Evolutionary conservation across 805 yeast genomes (phyloP).

Genomic region (Saturnispora saitoi): DNA sequence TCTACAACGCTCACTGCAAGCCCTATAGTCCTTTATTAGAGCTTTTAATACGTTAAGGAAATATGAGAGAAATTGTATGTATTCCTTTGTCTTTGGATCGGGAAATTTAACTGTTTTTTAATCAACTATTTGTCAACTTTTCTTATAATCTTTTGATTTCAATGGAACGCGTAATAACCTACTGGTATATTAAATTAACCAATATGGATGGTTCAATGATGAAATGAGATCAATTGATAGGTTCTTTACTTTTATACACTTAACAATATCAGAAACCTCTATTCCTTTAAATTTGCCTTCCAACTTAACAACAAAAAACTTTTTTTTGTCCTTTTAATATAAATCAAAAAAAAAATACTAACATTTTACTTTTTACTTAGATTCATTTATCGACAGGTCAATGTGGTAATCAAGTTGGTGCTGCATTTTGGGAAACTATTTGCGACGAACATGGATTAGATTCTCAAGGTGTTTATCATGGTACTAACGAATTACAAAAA

Average conservation of each 20-base stretch:
- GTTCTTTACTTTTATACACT: too few species aligned
- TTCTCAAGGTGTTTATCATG: conserved; percentile 64
- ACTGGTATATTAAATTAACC: background rate
- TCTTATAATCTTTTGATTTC: background rate
- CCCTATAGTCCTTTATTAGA: background rate
- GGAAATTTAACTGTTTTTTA: background rate
- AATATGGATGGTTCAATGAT: background rate
- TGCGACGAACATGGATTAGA: conserved; percentile 85
- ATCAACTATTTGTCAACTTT: background rate
- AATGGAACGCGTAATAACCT: conserved; percentile 1
- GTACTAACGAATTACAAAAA: conserved; percentile 43
- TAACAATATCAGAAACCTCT: too few species aligned
- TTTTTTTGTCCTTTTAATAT: too few species aligned
- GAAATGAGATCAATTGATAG: too few species aligned
- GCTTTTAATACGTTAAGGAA: background rate
- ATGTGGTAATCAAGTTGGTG: conserved; percentile 98
- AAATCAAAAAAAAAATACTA: background rate
- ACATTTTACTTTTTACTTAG: conserved; percentile 29
- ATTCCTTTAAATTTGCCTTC: too few species aligned
- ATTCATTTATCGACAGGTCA: conserved; percentile 96
- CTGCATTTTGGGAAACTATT: conserved; percentile 89
- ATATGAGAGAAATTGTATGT: conserved; percentile 10
- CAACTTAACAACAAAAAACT: too few species aligned
- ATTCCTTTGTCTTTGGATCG: background rate
- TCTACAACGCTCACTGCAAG: background rate